Evolutionary conservation across 257 asterid genomes (phyloP).

Genomic region (Datura wrightii): DNA sequence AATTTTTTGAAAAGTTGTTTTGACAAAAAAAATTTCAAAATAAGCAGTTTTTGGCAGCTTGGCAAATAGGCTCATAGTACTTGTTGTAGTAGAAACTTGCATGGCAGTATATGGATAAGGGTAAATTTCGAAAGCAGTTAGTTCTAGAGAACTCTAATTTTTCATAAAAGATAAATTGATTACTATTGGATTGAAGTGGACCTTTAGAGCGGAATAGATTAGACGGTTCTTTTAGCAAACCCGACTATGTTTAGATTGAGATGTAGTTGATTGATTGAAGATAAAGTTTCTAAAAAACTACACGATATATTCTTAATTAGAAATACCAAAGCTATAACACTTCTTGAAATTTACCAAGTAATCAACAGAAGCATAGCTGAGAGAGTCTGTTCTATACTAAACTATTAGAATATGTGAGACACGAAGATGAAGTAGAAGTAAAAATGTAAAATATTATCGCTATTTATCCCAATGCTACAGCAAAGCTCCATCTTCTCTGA

Average conservation of each 20-base stretch:
- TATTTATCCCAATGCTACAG: not conserved
- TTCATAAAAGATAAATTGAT: conserved; percentile 6
- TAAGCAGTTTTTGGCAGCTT: not conserved
- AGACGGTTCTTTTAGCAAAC: not conserved
- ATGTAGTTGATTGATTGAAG: conserved; percentile 11
- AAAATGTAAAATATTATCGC: not conserved
- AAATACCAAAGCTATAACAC: not conserved
- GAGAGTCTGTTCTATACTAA: not conserved
- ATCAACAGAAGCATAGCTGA: conserved; percentile 12
- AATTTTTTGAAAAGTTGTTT: not conserved
- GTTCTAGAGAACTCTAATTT: conserved; percentile 20
- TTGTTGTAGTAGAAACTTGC: conserved; percentile 21
- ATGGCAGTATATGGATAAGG: not conserved
- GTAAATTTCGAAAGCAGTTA: not conserved
- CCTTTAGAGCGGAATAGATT: not conserved
- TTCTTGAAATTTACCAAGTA: not conserved
- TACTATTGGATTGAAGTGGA: not conserved
- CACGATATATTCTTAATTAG: not conserved
- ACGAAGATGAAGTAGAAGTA: conserved; percentile 4
- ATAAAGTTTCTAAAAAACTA: not conserved
- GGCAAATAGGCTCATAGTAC: conserved; percentile 20
- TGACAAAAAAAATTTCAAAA: not conserved
- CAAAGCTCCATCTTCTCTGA: not conserved
- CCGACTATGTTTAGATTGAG: conserved; percentile 20
- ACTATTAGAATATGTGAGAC: not conserved